Percentiles rank a stretch among this genome's conserved stretches.
These are phyloP conservation scores for Pyrenophora tritici-repentis DNA, from an alignment of 2,329 filamentous ascomycete genomes.

Conservation along the genomic window DNA sequence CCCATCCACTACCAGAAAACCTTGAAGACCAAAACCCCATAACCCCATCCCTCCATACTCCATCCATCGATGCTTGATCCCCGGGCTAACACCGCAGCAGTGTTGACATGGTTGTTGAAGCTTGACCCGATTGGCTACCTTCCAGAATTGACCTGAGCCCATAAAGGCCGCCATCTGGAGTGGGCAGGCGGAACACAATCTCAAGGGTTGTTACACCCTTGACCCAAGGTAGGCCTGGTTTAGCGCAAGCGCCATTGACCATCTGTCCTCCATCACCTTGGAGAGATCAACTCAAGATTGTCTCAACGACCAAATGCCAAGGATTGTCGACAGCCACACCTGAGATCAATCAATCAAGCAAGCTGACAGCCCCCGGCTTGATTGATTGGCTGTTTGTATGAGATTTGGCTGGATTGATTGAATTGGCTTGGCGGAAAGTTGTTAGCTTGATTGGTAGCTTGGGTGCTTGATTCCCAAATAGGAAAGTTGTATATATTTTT, in stretches of 20 bases:
- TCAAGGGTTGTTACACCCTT: neutral
- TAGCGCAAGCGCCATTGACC: conserved; percentile 11
- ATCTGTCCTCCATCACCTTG: conserved; percentile 17
- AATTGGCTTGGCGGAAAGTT: too few relatives aligned
- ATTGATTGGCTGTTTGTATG: too few relatives aligned
- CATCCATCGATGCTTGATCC: neutral
- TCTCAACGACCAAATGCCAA: neutral
- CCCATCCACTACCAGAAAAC: neutral
- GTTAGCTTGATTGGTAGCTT: too few relatives aligned
- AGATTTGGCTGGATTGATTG: too few relatives aligned
- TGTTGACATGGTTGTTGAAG: neutral
- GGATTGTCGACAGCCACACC: neutral
- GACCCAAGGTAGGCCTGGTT: conserved; percentile 12
- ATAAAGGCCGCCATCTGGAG: conserved; percentile 1
- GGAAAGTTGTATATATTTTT: too few relatives aligned
- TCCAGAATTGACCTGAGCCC: conserved; percentile 2
- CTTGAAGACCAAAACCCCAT: neutral
- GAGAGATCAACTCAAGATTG: neutral
- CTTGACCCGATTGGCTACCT: neutral
- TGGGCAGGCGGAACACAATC: neutral
- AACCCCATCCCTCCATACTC: neutral
- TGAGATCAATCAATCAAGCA: too few relatives aligned
- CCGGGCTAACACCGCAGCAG: neutral
- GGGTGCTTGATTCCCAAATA: too few relatives aligned
- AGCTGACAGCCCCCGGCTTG: too few relatives aligned